Evolutionary conservation across 345 rosid species (phyloP), one percentile per base, ranked within the genome.

Genomic region (Nasturtium officinale): DNA sequence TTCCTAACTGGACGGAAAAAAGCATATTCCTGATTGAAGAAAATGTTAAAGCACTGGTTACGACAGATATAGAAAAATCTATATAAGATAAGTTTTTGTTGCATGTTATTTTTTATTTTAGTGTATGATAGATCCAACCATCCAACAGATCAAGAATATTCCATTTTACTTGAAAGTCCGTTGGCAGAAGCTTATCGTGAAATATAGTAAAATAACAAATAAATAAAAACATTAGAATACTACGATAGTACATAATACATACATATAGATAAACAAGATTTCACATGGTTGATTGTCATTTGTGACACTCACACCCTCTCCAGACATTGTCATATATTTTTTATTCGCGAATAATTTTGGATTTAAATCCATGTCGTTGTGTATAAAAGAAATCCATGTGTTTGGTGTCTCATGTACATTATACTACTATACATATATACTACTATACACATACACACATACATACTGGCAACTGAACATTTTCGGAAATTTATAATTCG

Each of bases 271-370:
- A 53, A 47, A 74, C 60, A 74, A 74, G 59, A 59, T 38, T 67
- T 75, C 78, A 75, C 78, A 75, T 75, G 73, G 78, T 59, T 67
- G 55, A 67, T 75, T 25, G 68, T 74, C 78, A 66, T 35, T n/a
- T n/a, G n/a, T n/a, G n/a, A n/a, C 57, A 5, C 56, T 62, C 29
- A 6, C 11, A 15, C 17, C 35, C 12, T 23, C 61, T 25, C 26
- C 3, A 6, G 17, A 18, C 50, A 56, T 55, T 64, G 35, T 45
- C 77, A 26, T 57, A 8, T 25, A 9, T 47, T 21, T 74, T 23
- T 23, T 56, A 65, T 66, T 58, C 26, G 28, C 67, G 52, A 67
- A 66, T 74, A 28, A 58, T 48, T 8, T 37, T 58, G 67, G 78
- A 66, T 57, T 66, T 37, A 37, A 26, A 58, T 37, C 52, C 53